Evolutionary conservation across 2,329 filamentous ascomycete species (phyloP), one percentile per base, ranked within the genome.

Genomic region (Fusarium secorum): DNA sequence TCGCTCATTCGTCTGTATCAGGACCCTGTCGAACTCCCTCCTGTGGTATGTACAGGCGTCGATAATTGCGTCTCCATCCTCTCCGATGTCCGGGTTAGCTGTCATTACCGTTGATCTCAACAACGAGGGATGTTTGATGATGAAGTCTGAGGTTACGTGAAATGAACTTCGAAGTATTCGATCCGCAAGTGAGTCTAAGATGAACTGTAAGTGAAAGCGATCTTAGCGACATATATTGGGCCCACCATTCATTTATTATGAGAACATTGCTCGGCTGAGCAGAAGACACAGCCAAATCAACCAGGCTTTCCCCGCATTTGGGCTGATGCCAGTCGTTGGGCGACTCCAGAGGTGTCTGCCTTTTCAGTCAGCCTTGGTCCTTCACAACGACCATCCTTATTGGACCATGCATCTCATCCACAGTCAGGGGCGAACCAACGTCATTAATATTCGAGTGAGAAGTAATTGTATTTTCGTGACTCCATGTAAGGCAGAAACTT

Each of bases 11-110:
- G 44, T 64, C 11, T 22, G 48, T 13, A 68, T 35, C 2, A 68
- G 35, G 17, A 68, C 28, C 8, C 45, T 49, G 41, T 68, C 66
- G 4, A 51, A 68, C 13, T 68, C 66, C 15, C 18, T 18, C 14
- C 66, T 58, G n/a, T 64, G 64, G 22, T 68, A 68, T 24, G 66
- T 39, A 22, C 59, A 68, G 10, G 55, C 46, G 4, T 45, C 18
- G 36, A 68, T 8, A 10, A 60, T 59, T 6, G 49, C 38, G 9
- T 54, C 38, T 11, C 26, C 26, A 22, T 68, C 11, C 20, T 58
- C 22, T n/a, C n/a, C 15, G 4, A 18, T 7, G 4, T 18, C 6
- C 14, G 28, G 4, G 15, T 13, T 33, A 22, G 30, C 4, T 2
- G 26, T 35, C 66, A 64, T 68, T 17, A 3, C 28, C 26, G 17